These are phyloP conservation scores for Ricinus communis DNA, from an alignment of 345 rosid species.

Conservation along the genomic window DNA sequence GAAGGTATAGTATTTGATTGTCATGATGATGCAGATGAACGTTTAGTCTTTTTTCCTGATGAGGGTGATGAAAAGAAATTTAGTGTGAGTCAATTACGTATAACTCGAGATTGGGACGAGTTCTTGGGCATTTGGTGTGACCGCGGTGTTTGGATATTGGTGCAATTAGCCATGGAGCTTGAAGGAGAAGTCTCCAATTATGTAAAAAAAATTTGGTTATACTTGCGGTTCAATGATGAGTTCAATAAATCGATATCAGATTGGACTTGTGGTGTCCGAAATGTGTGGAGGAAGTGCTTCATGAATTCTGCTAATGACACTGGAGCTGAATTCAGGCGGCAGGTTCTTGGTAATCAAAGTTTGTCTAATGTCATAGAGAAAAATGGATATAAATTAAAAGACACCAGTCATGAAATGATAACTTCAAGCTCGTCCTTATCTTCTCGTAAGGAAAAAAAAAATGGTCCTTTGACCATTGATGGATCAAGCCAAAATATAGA, in stretches of 20 bases:
- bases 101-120: conserved; percentile 42
- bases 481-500: conserved; percentile 17
- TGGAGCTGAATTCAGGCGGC: conserved; percentile 16
- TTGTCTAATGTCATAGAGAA: not conserved
- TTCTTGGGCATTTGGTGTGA: conserved; percentile 36
- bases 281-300: conserved; percentile 38
- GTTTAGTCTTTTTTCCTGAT: conserved; percentile 48
- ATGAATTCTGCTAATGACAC: conserved; percentile 30
- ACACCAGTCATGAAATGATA: not conserved
- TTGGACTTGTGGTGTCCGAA: conserved; percentile 37
- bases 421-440: not conserved
- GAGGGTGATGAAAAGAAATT: conserved; percentile 34
- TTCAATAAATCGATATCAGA: conserved; percentile 43
- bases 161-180: conserved; percentile 35
- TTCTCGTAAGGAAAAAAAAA: not conserved
- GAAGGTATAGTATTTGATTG: conserved; percentile 46
- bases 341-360: conserved; percentile 8
- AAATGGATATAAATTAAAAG: not conserved
- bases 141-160: conserved; percentile 40
- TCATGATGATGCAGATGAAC: conserved; percentile 30
- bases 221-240: conserved; percentile 36
- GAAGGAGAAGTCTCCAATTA: conserved; percentile 21
- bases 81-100: conserved; percentile 26
- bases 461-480: conserved; percentile 9
- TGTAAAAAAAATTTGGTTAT: conserved; percentile 38